Evolutionary conservation across 1,284 basidiomycete genomes (phyloP), one percentile per base, ranked within the genome.

Genomic region (Amylostereum chailletii): DNA sequence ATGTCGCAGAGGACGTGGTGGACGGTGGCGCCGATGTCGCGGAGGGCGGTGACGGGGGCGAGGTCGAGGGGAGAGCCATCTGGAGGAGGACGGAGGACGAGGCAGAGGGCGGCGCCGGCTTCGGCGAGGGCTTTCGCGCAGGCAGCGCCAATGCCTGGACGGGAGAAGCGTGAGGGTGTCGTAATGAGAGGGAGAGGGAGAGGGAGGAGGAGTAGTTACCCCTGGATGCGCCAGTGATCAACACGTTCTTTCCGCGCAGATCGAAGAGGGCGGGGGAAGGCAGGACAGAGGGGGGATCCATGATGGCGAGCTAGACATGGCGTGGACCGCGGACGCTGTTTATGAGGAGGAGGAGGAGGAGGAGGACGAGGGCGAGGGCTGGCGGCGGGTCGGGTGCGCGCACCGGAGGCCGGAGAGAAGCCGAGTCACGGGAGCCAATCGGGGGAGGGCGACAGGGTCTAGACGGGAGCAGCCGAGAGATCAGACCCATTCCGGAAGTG

Each of bases 61-160:
- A 74, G 72, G 63, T 85, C 83, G 40, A 75, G 69, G 54, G 60
- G 54, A 27, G 60, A 42, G 57, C 64, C 60, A 37, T 65, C 59
- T 9, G 56, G 53, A 34, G 66, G 62, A 54, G 66, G 64, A 53
- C 90, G 79, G 58, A 87, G 83, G 48, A 90, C 79, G 54, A 95
- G 78, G 62, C 90, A 85, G 58, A 96, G 70, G 51, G 82, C 75
- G 34, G 93, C 92, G 30, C 94, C 94, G 9, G 86, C 86, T 62
- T 88, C 66, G 11, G 83, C 85, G 48, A 90, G 72, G 26, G 86
- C 86, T 37, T 86, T 61, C 2, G 84, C 83, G 62, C 81, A 83
- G 5, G 81, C 80, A 46, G 81, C 80, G 47, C 86, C 86, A 58
- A 89, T 90, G 43, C 86, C 83, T 85, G 60, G 38, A 51, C 19